phyloP scores from a whole-genome alignment of 768 basidiomycete species.

The Lentinula raphanica region DNA sequence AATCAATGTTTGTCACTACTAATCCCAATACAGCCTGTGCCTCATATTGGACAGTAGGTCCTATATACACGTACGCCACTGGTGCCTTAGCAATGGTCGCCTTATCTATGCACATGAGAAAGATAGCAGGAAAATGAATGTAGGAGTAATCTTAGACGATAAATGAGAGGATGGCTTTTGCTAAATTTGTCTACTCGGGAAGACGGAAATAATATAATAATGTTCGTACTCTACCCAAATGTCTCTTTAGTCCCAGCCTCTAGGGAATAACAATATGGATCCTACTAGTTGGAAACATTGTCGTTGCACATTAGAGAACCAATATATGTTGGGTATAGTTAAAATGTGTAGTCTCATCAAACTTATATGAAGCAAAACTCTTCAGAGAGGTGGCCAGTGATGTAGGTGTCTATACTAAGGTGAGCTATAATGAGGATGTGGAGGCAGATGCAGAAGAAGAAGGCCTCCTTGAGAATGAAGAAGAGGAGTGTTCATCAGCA shows the following conservation, averaged over 20 bases:
- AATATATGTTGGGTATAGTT: background rate
- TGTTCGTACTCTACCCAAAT: background rate
- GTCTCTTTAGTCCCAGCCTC: background rate
- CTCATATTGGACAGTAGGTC: constrained; percentile 86
- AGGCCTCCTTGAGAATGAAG: constrained; percentile 6
- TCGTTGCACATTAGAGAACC: background rate
- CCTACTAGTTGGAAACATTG: background rate
- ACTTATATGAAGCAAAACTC: constrained; percentile 5
- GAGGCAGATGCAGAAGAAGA: background rate
- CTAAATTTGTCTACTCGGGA: background rate
- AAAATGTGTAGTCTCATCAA: background rate
- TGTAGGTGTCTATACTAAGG: background rate
- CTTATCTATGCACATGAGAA: constrained; percentile 54
- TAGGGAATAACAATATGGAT: background rate
- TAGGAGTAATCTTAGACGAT: constrained; percentile 14
- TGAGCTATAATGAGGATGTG: background rate
- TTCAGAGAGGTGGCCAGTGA: background rate
- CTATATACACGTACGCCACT: constrained; percentile 65
- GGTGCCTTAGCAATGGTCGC: constrained; percentile 62
- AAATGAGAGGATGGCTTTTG: constrained; percentile 2
- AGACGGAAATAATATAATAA: background rate
- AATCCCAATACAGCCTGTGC: constrained; percentile 57
- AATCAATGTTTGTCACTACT: background rate
- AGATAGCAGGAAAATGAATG: constrained; percentile 34
- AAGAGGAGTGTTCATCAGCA: constrained; percentile 16